Evolutionary conservation across 2,329 filamentous ascomycete species (phyloP), one percentile per base, ranked within the genome.

Genomic region (Torrubiellomyces zombiae): DNA sequence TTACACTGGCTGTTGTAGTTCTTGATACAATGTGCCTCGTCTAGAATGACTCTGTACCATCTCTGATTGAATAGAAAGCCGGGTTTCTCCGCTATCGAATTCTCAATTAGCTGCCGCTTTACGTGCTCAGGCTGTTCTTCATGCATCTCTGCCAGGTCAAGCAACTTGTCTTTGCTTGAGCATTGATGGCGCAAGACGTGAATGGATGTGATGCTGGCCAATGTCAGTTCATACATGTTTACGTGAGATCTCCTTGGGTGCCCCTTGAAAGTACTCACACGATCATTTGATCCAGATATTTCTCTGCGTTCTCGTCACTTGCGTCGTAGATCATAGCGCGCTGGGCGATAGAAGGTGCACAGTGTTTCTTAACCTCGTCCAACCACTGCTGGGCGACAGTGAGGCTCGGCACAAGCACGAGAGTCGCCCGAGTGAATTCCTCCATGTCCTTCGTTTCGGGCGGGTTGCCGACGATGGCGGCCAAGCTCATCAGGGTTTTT

Each of bases 401-500:
- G 2, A 14, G 13, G 16, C 39, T 40, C 0, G 45, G 44, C 2
- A 44, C 43, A 4, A 56, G 32, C 0, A 56, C 28, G 7, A 56
- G 24, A 0, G 52, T 56, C 0, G 36, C 31, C 0, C 35, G 30
- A 44, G 51, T 56, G 38, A 46, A 61, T 0, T 37, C 30, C 0
- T 24, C 16, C 0, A 24, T 23, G 4, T 60, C 49, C 12, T 58
- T 50, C 7, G 51, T 29, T 1, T 48, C 35, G 0, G 54, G 59
- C 0, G 55, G 57, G 7, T 73, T 63, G 1, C 66, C 64, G 1
- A 76, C 55, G 28, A 89, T 75, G 16, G 89, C 59, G 1, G 80
- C 67, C n/a, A 93, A 58, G 14, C 71, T 69, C 35, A 80, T 77
- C 8, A 92, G 69, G 10, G 71, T 76, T 43, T 77, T 77, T 0